phyloP scores from a whole-genome alignment of 2,329 filamentous ascomycete genomes.

The Cladophialophora carrionii region DNA sequence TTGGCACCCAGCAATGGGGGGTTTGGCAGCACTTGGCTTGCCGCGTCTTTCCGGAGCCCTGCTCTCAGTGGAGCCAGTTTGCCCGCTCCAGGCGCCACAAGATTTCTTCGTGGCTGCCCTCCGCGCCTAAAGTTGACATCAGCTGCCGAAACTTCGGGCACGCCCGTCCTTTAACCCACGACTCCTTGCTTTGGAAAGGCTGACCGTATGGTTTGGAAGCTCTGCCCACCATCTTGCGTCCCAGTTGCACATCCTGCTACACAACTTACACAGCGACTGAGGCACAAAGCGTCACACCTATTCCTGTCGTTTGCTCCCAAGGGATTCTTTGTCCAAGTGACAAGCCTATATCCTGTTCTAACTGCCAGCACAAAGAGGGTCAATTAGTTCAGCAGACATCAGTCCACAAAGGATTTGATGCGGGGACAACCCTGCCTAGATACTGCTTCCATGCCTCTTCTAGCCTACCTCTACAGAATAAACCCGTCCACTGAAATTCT shows the following conservation, averaged over 20 bases:
- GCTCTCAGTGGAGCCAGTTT: not conserved
- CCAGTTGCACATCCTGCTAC: not conserved
- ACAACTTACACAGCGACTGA: not conserved
- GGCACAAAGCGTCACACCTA: conserved; percentile 2
- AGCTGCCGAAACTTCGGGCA: conserved; percentile 8
- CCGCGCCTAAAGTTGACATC: not conserved
- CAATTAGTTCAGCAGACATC: not conserved
- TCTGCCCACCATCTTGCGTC: not conserved
- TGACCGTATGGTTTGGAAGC: not conserved
- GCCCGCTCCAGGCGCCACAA: conserved; percentile 13
- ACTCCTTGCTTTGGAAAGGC: not conserved
- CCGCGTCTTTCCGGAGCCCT: conserved; percentile 14
- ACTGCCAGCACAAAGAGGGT: conserved; percentile 1
- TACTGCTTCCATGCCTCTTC: conserved; percentile 12
- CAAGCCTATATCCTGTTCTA: not conserved
- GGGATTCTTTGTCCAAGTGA: not conserved
- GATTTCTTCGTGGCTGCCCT: not conserved
- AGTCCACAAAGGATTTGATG: not conserved
- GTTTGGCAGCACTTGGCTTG: conserved; percentile 3
- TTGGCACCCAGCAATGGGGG: not conserved
- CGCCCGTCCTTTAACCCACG: conserved; percentile 8
- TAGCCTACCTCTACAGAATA: conserved; percentile 8
- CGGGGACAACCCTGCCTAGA: not conserved
- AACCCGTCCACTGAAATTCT: conserved; percentile 11
- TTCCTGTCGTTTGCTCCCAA: conserved; percentile 6